Conservation (phyloP, 805 yeast genomes). For the Yamadazyma scolyti region DNA sequence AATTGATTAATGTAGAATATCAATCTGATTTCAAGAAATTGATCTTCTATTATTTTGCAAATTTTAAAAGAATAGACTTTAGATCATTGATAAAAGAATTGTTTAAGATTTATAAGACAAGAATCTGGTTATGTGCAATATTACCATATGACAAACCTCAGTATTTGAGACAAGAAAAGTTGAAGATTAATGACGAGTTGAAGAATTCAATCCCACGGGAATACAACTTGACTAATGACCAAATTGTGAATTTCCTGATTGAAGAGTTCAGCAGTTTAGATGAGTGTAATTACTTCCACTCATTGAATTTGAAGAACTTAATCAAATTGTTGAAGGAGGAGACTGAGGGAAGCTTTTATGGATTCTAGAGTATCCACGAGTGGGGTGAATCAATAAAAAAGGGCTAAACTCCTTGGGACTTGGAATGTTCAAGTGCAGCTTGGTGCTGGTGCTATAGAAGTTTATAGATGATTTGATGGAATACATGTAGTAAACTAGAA, state of each 20-base stretch:
- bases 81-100: slow-evolving; percentile 42
- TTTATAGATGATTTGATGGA: too few relatives aligned
- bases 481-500: too few relatives aligned
- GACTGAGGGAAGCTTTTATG: slow-evolving; percentile 38
- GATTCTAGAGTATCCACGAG: too few relatives aligned
- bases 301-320: slow-evolving; percentile 45
- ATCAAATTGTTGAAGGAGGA: slow-evolving; percentile 43
- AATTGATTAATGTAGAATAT: slow-evolving; percentile 41
- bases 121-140: slow-evolving; percentile 48
- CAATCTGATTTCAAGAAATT: slow-evolving; percentile 44
- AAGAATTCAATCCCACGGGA: slow-evolving; percentile 28
- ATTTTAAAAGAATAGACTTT: slow-evolving; percentile 41
- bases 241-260: slow-evolving; percentile 39
- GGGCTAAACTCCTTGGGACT: too few relatives aligned
- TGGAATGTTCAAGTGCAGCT: too few relatives aligned
- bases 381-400: too few relatives aligned
- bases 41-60: slow-evolving; percentile 44
- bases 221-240: slow-evolving; percentile 36
- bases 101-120: slow-evolving; percentile 43
- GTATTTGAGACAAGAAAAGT: slow-evolving; percentile 12
- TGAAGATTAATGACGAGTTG: slow-evolving; percentile 7
- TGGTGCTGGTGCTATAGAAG: too few relatives aligned
- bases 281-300: slow-evolving; percentile 49
- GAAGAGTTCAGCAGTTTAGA: slow-evolving; percentile 40
- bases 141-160: slow-evolving; percentile 35